Evolutionary conservation across 768 basidiomycete genomes (phyloP).

Genomic region (Mrakia frigida): DNA sequence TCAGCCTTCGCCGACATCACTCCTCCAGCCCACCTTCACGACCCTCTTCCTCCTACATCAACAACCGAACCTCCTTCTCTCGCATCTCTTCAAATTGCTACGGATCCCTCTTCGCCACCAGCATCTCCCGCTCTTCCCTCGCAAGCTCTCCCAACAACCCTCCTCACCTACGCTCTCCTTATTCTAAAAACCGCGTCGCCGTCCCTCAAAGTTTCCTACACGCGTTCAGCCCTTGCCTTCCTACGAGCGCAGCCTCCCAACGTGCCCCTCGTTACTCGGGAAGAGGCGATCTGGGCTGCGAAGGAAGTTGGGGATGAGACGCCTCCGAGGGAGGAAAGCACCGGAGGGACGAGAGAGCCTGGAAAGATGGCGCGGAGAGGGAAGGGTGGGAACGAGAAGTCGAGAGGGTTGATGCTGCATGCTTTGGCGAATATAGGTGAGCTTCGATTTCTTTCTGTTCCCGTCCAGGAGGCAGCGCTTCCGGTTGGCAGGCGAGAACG

Average conservation of each 20-base stretch:
- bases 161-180: conserved; percentile 26
- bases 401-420: conserved; percentile 57
- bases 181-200: conserved; percentile 29
- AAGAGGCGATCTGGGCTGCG: conserved; percentile 23
- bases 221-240: conserved; percentile 27
- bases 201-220: conserved; percentile 22
- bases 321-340: conserved; percentile 27
- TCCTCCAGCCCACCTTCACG: not conserved
- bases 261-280: not conserved
- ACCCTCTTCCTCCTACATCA: no score
- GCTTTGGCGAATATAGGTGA: conserved; percentile 65
- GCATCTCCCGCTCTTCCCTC: not conserved
- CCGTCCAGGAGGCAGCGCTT: no score
- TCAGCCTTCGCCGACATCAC: conserved; percentile 4
- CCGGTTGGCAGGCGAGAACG: no score
- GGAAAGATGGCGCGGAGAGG: conserved; percentile 40
- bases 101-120: not conserved
- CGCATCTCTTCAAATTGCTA: conserved; percentile 5
- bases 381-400: conserved; percentile 52
- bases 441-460: not conserved
- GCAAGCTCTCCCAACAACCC: conserved; percentile 13
- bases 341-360: conserved; percentile 1
- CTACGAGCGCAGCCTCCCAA: not conserved
- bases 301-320: conserved; percentile 14
- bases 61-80: conserved; percentile 4